These are phyloP conservation scores for Aspergillus sp. DNA, from an alignment of 2,329 filamentous ascomycete species.

Conservation along the genomic window DNA sequence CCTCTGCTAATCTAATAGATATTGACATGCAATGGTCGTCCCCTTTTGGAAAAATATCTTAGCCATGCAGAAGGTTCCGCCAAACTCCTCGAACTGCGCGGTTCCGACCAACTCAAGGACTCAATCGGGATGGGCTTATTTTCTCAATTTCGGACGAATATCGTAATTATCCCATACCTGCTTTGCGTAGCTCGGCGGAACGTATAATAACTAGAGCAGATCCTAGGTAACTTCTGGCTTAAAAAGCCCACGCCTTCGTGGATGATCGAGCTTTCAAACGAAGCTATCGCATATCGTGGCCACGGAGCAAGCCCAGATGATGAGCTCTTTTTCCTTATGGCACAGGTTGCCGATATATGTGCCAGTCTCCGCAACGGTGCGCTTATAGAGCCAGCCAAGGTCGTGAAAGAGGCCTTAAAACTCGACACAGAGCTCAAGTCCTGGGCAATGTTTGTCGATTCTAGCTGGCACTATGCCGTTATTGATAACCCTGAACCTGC, in stretches of 20 bases:
- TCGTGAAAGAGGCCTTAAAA: slow-evolving; percentile 10
- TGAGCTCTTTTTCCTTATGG: slow-evolving; percentile 15
- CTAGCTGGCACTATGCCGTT: slow-evolving; percentile 13
- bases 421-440: slow-evolving; percentile 15
- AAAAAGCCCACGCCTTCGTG: slow-evolving; percentile 8
- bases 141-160: slow-evolving; percentile 6
- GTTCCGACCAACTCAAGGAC: slow-evolving; percentile 6
- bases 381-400: neutral
- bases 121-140: slow-evolving; percentile 11
- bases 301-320: slow-evolving; percentile 1
- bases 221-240: slow-evolving; percentile 14
- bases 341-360: slow-evolving; percentile 13
- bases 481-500: neutral
- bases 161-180: neutral
- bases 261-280: slow-evolving; percentile 11
- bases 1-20: neutral
- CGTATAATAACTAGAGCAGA: slow-evolving; percentile 1
- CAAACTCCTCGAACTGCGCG: slow-evolving; percentile 11
- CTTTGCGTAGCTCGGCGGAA: neutral
- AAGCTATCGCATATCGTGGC: slow-evolving; percentile 1
- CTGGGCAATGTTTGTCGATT: slow-evolving; percentile 15
- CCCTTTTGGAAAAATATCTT: slow-evolving; percentile 5
- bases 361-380: slow-evolving; percentile 1
- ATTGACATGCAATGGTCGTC: slow-evolving; percentile 5
- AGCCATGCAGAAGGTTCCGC: slow-evolving; percentile 8